Evolutionary conservation across 1,284 basidiomycete genomes (phyloP).

Genomic region (Hymenochaete sp.): DNA sequence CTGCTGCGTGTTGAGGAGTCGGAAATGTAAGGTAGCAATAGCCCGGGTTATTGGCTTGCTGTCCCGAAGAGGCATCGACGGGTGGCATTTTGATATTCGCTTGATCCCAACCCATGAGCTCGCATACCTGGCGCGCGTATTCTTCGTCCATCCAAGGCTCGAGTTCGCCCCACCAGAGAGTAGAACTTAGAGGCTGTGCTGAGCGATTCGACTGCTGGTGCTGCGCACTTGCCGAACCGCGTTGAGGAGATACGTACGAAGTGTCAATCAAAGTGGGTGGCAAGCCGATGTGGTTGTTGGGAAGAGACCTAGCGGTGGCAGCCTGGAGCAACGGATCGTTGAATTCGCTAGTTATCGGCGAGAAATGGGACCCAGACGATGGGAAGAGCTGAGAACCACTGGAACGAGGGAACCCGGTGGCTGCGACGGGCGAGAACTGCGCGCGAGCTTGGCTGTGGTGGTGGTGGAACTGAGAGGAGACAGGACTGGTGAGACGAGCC

Average conservation of each 20-base stretch:
- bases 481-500: too few relatives aligned
- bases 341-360: conserved; percentile 3
- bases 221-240: conserved; percentile 3
- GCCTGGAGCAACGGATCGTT: conserved; percentile 6
- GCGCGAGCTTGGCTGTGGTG: too few relatives aligned
- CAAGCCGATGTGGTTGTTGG: conserved; percentile 2
- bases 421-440: too few relatives aligned
- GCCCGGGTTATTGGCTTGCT: conserved; percentile 69
- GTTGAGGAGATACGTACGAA: background rate
- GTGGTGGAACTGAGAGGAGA: too few relatives aligned
- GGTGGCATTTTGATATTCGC: conserved; percentile 60
- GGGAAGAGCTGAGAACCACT: too few relatives aligned
- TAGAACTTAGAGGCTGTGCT: conserved; percentile 37
- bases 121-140: conserved; percentile 75
- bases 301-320: conserved; percentile 6
- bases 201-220: conserved; percentile 24
- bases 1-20: conserved; percentile 58
- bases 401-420: too few relatives aligned
- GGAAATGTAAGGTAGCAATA: conserved; percentile 84
- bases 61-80: conserved; percentile 48
- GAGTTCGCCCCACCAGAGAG: conserved; percentile 74
- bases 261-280: conserved; percentile 10
- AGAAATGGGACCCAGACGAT: too few relatives aligned
- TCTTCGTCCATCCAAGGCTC: conserved; percentile 92
- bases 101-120: conserved; percentile 71